These are phyloP conservation scores for Sistotremastrum niveocremeum DNA, from an alignment of 768 basidiomycete species.

Conservation along the genomic window DNA sequence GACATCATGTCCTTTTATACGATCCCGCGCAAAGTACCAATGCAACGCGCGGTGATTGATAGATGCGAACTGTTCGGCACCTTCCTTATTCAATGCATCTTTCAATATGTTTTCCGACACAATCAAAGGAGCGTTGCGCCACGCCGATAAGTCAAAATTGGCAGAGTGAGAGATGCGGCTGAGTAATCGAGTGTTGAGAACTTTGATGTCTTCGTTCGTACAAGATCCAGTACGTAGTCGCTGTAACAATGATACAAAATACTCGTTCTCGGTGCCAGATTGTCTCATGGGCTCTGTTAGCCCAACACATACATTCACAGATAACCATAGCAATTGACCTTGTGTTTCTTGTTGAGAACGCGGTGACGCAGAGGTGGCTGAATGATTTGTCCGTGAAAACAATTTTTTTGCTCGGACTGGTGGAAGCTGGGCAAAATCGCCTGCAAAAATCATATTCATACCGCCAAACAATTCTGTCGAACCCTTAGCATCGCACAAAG, in stretches of 20 bases:
- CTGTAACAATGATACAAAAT: constrained; percentile 13
- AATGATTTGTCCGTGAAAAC: constrained; percentile 5
- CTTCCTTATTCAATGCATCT: constrained; percentile 22
- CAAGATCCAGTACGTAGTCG: constrained; percentile 16
- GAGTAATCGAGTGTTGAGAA: constrained; percentile 10
- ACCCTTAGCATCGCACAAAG: constrained; percentile 20
- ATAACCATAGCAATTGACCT: constrained; percentile 23
- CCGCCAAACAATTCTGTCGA: constrained; percentile 21
- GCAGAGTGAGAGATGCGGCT: background rate
- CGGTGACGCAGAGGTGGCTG: background rate
- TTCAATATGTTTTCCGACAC: constrained; percentile 23
- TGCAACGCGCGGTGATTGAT: constrained; percentile 6
- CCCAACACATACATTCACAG: constrained; percentile 17
- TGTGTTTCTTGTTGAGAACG: constrained; percentile 10
- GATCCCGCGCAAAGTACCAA: constrained; percentile 21
- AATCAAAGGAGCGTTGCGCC: constrained; percentile 21
- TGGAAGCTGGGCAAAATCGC: constrained; percentile 30
- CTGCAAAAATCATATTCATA: constrained; percentile 27
- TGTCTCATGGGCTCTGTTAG: constrained; percentile 17
- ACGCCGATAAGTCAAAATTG: constrained; percentile 7
- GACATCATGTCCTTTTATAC: constrained; percentile 2
- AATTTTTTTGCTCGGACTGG: constrained; percentile 20
- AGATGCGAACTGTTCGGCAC: constrained; percentile 14
- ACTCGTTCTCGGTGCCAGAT: constrained; percentile 8
- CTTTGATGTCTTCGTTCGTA: constrained; percentile 11